These are phyloP conservation scores for Lichtheimia corymbifera DNA, from an alignment of 371 early-diverging fungal species.

Conservation along the genomic window DNA sequence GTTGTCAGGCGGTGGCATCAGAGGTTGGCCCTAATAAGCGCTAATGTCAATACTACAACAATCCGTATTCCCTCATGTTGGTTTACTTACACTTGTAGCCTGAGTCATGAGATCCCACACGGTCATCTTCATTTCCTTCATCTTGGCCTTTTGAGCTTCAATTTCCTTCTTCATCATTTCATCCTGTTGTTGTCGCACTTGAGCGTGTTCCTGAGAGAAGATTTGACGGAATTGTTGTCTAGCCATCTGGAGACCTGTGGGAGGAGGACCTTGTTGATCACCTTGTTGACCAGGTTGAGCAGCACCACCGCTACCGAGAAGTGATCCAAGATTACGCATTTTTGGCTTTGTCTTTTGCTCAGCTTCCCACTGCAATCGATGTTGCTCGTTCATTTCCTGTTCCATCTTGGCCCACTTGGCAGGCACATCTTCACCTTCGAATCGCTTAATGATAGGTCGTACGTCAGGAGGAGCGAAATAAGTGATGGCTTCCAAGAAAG, in stretches of 20 bases:
- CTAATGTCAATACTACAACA: background rate
- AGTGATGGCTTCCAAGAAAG: constrained; percentile 83
- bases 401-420: constrained; percentile 73
- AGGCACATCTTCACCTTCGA: constrained; percentile 71
- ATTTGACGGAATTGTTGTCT: constrained; percentile 60
- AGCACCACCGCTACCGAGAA: constrained; percentile 43
- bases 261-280: constrained; percentile 45
- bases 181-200: constrained; percentile 58
- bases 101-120: constrained; percentile 69
- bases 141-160: constrained; percentile 52
- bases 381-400: constrained; percentile 62
- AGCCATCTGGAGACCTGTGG: constrained; percentile 56
- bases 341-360: constrained; percentile 60
- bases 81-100: constrained; percentile 40
- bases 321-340: constrained; percentile 41
- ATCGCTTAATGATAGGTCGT: constrained; percentile 67
- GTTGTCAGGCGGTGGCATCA: constrained; percentile 19
- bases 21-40: constrained; percentile 18
- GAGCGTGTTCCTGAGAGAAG: constrained; percentile 55
- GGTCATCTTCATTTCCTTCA: constrained; percentile 74
- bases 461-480: constrained; percentile 79
- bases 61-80: background rate
- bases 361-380: constrained; percentile 71
- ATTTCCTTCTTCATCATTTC: constrained; percentile 58
- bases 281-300: constrained; percentile 14